phyloP scores from a whole-genome alignment of 345 rosid species.

The Microcos paniculata region DNA sequence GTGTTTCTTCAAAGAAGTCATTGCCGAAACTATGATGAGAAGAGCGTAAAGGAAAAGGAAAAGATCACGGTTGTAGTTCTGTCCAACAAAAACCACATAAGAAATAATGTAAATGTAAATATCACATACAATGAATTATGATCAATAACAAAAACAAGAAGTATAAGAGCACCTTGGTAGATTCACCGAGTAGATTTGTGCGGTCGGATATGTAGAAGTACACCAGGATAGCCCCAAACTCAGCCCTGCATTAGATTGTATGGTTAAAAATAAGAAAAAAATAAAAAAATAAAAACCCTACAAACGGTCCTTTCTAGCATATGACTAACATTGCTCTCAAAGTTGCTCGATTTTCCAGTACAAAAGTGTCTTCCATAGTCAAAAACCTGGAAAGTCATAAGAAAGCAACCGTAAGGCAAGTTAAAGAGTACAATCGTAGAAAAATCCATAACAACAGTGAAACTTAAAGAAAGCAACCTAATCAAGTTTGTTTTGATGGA shows the following conservation, averaged over 20 bases:
- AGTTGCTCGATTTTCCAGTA: conserved; percentile 84
- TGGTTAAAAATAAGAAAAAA: conserved; percentile 14
- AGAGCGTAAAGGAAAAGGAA: conserved; percentile 84
- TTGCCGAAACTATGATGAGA: conserved; percentile 80
- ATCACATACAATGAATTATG: too few species aligned
- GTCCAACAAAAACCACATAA: conserved; percentile 35
- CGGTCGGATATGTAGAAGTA: conserved; percentile 89
- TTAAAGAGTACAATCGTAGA: conserved; percentile 7
- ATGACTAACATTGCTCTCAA: conserved; percentile 81
- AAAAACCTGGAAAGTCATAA: conserved; percentile 56
- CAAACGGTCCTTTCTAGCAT: neutral
- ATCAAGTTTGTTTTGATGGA: conserved; percentile 67
- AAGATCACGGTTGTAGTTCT: conserved; percentile 94
- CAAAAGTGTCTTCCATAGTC: conserved; percentile 87
- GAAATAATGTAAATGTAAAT: neutral
- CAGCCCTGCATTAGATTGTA: conserved; percentile 59
- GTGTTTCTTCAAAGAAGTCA: conserved; percentile 88
- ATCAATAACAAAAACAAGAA: conserved; percentile 11
- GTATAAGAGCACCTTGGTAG: conserved; percentile 61
- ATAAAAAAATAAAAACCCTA: neutral
- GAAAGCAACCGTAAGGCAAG: conserved; percentile 20
- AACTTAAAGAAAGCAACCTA: conserved; percentile 43
- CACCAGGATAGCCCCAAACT: conserved; percentile 67
- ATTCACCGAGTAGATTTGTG: conserved; percentile 65
- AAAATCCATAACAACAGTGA: conserved; percentile 3